phyloP scores from a whole-genome alignment of 1,139 yeast species.

The Meyerozyma guilliermondii region DNA sequence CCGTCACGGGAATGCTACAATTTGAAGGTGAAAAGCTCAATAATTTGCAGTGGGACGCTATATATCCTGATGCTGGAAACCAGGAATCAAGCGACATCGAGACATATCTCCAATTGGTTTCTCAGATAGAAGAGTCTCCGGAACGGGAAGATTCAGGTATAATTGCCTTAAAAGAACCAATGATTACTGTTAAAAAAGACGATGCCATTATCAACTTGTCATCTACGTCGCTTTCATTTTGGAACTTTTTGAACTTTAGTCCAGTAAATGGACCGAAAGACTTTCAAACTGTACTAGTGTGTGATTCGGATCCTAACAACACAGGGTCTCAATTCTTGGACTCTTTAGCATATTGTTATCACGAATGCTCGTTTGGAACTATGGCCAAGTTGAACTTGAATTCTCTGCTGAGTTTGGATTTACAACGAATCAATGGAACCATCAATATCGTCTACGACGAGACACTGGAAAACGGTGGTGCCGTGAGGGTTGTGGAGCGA shows the following conservation, averaged over 20 bases:
- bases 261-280: conserved; percentile 48
- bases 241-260: conserved; percentile 53
- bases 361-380: conserved; percentile 45
- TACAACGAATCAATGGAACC: conserved; percentile 22
- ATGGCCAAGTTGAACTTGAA: conserved; percentile 29
- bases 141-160: conserved; percentile 15
- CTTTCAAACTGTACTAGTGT: conserved; percentile 48
- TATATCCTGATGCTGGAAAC: conserved; percentile 15
- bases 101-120: conserved; percentile 14
- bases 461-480: neutral
- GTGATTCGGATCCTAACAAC: conserved; percentile 20
- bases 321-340: conserved; percentile 33
- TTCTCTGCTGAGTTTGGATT: conserved; percentile 24
- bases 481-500: conserved; percentile 6
- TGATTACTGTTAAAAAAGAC: conserved; percentile 26
- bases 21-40: conserved; percentile 23
- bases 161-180: conserved; percentile 21
- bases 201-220: conserved; percentile 30
- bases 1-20: conserved; percentile 23
- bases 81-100: conserved; percentile 13
- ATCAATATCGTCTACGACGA: neutral
- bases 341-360: conserved; percentile 37
- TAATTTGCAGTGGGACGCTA: conserved; percentile 34
- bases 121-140: conserved; percentile 14
- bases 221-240: conserved; percentile 37